Evolutionary conservation across 202 grass and related monocot genomes (phyloP).

Genomic region (Digitaria exilis): DNA sequence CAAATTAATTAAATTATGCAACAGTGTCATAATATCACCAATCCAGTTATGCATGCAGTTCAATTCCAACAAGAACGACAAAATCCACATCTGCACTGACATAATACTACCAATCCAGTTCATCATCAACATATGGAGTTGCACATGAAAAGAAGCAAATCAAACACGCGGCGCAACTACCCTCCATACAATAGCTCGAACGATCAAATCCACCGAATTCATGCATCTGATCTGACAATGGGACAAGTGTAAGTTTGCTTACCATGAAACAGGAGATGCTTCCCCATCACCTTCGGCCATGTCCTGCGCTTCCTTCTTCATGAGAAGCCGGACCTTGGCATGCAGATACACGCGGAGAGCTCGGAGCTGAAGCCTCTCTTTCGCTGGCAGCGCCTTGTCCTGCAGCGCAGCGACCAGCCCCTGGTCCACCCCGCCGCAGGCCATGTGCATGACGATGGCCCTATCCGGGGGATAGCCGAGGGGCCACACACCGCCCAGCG

Average conservation of each 20-base stretch:
- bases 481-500: neutral
- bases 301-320: neutral
- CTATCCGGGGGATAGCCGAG: neutral
- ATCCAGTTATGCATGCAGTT: neutral
- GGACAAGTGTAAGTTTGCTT: neutral
- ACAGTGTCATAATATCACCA: neutral
- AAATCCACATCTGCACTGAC: neutral
- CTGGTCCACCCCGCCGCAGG: neutral
- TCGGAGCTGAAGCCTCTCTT: slow-evolving; percentile 7
- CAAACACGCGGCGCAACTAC: neutral
- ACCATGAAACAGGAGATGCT: slow-evolving; percentile 8
- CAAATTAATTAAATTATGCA: neutral
- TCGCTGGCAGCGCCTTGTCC: neutral
- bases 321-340: neutral
- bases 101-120: neutral
- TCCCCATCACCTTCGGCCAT: neutral
- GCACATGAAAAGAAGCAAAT: neutral
- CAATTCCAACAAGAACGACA: neutral
- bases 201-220: neutral
- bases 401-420: slow-evolving; percentile 13
- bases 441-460: neutral
- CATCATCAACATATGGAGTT: neutral
- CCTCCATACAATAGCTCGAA: neutral
- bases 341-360: slow-evolving; percentile 15
- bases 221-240: neutral